Evolutionary conservation across 2,329 filamentous ascomycete genomes (phyloP), one percentile per base, ranked within the genome.

Genomic region (Hirsutella rhossiliensis): DNA sequence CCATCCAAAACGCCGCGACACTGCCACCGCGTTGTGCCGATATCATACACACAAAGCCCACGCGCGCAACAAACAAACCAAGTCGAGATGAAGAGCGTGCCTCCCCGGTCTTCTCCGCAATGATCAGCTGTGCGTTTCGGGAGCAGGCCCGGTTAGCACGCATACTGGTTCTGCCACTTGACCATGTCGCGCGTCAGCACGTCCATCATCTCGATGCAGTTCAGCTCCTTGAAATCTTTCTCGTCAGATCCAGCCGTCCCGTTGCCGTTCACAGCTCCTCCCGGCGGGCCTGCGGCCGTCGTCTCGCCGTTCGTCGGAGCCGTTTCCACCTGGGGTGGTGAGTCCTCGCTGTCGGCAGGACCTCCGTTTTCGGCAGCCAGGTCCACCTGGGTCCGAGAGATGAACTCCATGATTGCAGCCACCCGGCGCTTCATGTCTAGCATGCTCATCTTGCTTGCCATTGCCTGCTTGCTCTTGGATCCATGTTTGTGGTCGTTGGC

Each of bases 121-220:
- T 13, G 29, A 30, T 8, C 29, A 18, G 13, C 20, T 11, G 17
- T 12, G 40, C 5, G 18, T 18, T 29, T 17, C 17, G 11, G 41
- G 11, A 13, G n/a, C 15, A 23, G 17, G 12, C 32, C 32, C 34
- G 28, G 15, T n/a, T 30, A 42, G 58, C 52, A 64, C 43, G 67
- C 60, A 53, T 75, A 88, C 56, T 85, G 76, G 50, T 83, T 82
- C 65, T 94, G 87, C 87, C 87, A 94, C 56, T 84, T 83, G 52
- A 90, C 76, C 55, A 94, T 73, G 59, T 88, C 80, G 48, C 84
- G 75, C 48, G 84, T 89, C 59, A 94, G 64, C 53, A 80, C 74
- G 60, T 94, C 87, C 86, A 94, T 94, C 86, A 94, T 94, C 63
- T 94, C 86, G 50, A 86, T 71, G 52, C 83, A 88, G 45, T 71